phyloP scores from a whole-genome alignment of 2,329 filamentous ascomycete genomes.

The Colletotrichum zoysiae region DNA sequence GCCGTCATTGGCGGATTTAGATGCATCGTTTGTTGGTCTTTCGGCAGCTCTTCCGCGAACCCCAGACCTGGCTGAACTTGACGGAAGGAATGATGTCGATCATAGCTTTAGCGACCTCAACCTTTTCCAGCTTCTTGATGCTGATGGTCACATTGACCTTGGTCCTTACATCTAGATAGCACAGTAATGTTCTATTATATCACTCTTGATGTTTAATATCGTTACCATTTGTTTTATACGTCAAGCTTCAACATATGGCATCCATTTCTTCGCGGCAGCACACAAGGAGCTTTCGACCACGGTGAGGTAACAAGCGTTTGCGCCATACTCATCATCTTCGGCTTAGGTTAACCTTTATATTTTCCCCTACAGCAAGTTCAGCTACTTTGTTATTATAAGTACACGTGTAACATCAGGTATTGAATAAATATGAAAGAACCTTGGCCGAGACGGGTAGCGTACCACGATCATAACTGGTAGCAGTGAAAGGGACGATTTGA shows the following conservation, averaged over 20 bases:
- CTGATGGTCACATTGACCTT: slow-evolving; percentile 65
- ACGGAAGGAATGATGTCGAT: slow-evolving; percentile 55
- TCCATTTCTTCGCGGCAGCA: neutral
- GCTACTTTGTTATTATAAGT: no score
- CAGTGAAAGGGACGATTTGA: neutral
- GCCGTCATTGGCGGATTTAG: slow-evolving; percentile 52
- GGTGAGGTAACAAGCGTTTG: neutral
- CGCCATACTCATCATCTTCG: neutral
- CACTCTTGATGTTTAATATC: neutral
- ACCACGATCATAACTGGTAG: neutral
- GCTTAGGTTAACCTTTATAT: neutral
- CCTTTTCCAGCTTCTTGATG: slow-evolving; percentile 64
- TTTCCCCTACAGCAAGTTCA: neutral
- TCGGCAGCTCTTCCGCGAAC: slow-evolving; percentile 55
- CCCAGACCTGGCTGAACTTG: slow-evolving; percentile 57
- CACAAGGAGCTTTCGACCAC: neutral
- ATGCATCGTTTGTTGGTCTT: slow-evolving; percentile 55
- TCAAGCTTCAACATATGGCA: neutral
- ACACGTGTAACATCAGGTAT: neutral
- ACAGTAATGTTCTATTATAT: neutral
- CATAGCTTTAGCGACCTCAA: slow-evolving; percentile 60
- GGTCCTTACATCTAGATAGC: slow-evolving; percentile 52
- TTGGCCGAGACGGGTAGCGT: no score
- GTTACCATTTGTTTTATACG: neutral
- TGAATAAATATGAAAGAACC: neutral